These are phyloP conservation scores for Chlamydomonas schloesseri DNA, from an alignment of 139 green algal species.

Conservation along the genomic window DNA sequence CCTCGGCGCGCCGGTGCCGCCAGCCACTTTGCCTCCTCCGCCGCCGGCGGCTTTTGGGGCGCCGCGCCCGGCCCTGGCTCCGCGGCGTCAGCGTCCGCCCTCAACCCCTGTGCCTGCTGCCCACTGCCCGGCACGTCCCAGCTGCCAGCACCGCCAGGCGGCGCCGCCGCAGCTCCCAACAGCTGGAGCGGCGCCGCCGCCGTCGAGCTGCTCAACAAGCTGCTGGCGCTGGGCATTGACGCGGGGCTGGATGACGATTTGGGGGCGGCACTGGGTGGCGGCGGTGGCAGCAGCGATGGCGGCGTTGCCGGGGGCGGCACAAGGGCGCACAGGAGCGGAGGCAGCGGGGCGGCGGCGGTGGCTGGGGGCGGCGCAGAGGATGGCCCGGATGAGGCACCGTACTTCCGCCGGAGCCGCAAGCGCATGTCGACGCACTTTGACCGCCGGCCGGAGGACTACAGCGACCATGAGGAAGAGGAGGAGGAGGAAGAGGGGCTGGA, in stretches of 20 bases:
- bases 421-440: slow-evolving; percentile 19
- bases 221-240: slow-evolving; percentile 17
- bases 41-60: background rate
- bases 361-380: background rate
- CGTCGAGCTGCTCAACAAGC: slow-evolving; percentile 23
- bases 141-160: no score
- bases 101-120: slow-evolving; percentile 7
- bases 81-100: background rate
- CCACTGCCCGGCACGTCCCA: background rate
- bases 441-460: background rate
- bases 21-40: background rate
- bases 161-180: background rate
- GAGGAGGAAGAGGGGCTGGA: background rate
- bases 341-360: background rate
- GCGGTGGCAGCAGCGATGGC: background rate
- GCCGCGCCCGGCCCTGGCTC: background rate
- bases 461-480: slow-evolving; percentile 4
- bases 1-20: background rate
- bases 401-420: slow-evolving; percentile 31
- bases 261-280: background rate
- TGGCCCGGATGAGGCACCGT: background rate
- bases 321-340: background rate
- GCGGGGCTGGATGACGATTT: background rate
- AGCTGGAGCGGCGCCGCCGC: slow-evolving; percentile 25
- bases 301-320: background rate